Evolutionary conservation across 768 basidiomycete species (phyloP), one percentile per base, ranked within the genome.

Genomic region (Suillus placidus): DNA sequence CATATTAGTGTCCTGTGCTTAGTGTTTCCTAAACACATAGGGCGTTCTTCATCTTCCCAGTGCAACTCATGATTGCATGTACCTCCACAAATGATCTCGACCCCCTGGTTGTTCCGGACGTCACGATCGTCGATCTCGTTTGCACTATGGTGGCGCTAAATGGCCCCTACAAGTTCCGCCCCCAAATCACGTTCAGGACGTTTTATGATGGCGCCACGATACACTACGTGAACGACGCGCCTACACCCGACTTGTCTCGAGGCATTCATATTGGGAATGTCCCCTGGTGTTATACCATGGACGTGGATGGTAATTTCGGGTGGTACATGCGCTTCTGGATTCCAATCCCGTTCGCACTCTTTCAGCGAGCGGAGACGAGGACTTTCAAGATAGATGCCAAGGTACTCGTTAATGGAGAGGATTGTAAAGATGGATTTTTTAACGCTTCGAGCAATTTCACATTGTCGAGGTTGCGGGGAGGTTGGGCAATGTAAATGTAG

Each of bases 311-410:
- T 52, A 9, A 18, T 52, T 52, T 71, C 62, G 77, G 75, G 42
- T 80, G 78, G 78, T 71, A 66, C 38, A 30, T 32, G 30, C 16
- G 9, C 51, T 52, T 52, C 51, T 52, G 51, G 70, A 75, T 85
- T 10, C 85, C 85, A 0, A 73, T 87, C 35, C 84, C 85, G 8
- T 76, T 81, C 8, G 66, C 72, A n/a, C 66, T 86, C 30, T 85
- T 87, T 65, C 73, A 76, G 32, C 82, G 80, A 73, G 75, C 76
- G 61, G 85, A 85, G 66, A 82, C 82, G 54, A 74, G 82, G 20
- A 70, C 74, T 52, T 86, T 86, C 69, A 71, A 71, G 42, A 64
- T 86, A 23, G 70, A 72, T 4, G 77, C 79, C 16, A 70, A 70
- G n/a, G 74, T 83, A 10, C 78, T 77, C 73, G 70, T 84, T 47